Evolutionary conservation across 345 rosid species (phyloP).

Genomic region (Syzygium grande): DNA sequence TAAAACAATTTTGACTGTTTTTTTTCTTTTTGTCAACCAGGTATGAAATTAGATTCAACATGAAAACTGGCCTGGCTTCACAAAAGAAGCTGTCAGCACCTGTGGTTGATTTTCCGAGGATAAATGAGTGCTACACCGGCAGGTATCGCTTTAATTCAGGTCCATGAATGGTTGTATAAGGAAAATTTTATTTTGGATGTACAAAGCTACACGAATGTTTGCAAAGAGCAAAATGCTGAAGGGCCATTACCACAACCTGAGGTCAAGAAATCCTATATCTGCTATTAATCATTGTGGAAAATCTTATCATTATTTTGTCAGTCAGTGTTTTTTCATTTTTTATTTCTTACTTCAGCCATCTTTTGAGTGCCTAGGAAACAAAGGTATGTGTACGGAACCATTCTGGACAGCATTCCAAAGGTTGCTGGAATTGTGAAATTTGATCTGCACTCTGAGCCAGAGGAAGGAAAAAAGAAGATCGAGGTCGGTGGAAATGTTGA

Average conservation of each 20-base stretch:
- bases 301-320: background rate
- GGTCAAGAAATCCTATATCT: background rate
- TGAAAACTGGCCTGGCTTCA: constrained; percentile 73
- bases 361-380: constrained; percentile 51
- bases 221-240: background rate
- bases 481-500: constrained; percentile 87
- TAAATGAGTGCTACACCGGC: constrained; percentile 78
- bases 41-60: constrained; percentile 93
- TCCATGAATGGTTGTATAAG: background rate
- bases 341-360: background rate
- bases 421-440: constrained; percentile 74
- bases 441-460: constrained; percentile 81
- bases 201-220: background rate
- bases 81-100: constrained; percentile 77
- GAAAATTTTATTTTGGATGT: background rate
- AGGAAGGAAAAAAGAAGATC: constrained; percentile 48
- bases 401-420: constrained; percentile 71
- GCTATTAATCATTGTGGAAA: no score
- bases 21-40: constrained; percentile 27
- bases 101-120: constrained; percentile 84
- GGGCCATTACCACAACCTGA: background rate
- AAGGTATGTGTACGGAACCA: constrained; percentile 85
- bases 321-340: background rate
- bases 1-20: background rate
- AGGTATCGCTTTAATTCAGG: constrained; percentile 28